Conservation (phyloP, 2,329 filamentous ascomycete species). For the Metarhizium rileyi region DNA sequence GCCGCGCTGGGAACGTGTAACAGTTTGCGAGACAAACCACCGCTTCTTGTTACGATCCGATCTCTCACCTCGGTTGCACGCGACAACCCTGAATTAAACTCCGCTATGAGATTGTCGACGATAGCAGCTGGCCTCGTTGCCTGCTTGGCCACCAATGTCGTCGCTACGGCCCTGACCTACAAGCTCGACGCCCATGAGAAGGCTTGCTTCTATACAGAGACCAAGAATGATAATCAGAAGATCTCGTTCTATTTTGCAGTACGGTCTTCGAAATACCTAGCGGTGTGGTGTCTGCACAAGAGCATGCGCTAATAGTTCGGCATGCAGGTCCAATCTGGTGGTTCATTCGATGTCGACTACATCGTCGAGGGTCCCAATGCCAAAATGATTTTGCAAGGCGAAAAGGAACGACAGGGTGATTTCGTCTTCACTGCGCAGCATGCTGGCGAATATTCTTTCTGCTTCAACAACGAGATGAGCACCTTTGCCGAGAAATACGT, state of each 20-base stretch:
- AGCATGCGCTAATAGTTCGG: background rate
- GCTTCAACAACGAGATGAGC: conserved; percentile 98
- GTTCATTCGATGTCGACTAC: conserved; percentile 96
- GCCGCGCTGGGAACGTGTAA: conserved; percentile 3
- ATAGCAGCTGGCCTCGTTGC: conserved; percentile 61
- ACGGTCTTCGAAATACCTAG: conserved; percentile 18
- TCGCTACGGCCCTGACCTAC: conserved; percentile 90
- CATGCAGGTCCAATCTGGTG: conserved; percentile 85
- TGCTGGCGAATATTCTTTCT: conserved; percentile 86
- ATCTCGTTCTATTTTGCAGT: conserved; percentile 93
- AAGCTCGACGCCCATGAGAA: conserved; percentile 83
- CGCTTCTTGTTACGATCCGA: background rate
- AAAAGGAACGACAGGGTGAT: conserved; percentile 90
- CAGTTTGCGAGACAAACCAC: conserved; percentile 2
- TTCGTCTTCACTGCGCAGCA: conserved; percentile 94
- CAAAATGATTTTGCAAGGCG: conserved; percentile 72
- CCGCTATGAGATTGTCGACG: conserved; percentile 55
- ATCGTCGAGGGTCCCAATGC: conserved; percentile 71
- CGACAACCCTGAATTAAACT: conserved; percentile 16
- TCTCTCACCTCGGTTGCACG: conserved; percentile 13
- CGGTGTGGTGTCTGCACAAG: background rate
- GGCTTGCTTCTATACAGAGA: conserved; percentile 85
- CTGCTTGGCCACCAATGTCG: conserved; percentile 58
- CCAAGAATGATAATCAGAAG: conserved; percentile 73
- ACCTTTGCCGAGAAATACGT: conserved; percentile 96